These are phyloP conservation scores for Eucalyptus pumila DNA, from an alignment of 345 rosid species.

Conservation along the genomic window DNA sequence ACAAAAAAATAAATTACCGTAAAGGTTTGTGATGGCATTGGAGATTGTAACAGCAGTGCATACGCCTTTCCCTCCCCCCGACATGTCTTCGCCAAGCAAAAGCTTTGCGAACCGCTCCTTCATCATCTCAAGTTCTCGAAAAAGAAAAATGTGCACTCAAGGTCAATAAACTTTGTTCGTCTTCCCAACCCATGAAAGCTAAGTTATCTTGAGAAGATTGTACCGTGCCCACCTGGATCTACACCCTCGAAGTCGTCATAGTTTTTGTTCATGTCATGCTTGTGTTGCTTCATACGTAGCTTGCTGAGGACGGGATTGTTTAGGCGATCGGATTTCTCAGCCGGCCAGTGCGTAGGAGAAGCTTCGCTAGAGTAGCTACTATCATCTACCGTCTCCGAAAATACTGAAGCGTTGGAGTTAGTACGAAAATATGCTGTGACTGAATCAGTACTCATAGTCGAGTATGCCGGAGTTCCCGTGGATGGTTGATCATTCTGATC, in stretches of 20 bases:
- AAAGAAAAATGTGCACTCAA: not conserved
- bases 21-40: slow-evolving; percentile 86
- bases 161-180: not conserved
- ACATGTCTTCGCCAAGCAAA: slow-evolving; percentile 95
- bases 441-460: slow-evolving; percentile 43
- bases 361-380: slow-evolving; percentile 40
- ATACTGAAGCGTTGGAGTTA: slow-evolving; percentile 49
- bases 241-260: slow-evolving; percentile 27
- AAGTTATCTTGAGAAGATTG: not conserved
- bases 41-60: slow-evolving; percentile 86
- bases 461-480: slow-evolving; percentile 41
- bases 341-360: slow-evolving; percentile 49
- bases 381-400: slow-evolving; percentile 47
- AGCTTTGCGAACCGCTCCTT: slow-evolving; percentile 89
- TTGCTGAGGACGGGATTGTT: slow-evolving; percentile 6
- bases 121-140: slow-evolving; percentile 72
- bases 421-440: slow-evolving; percentile 28
- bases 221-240: slow-evolving; percentile 32
- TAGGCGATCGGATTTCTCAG: slow-evolving; percentile 3
- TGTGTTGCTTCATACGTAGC: slow-evolving; percentile 16
- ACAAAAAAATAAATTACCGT: slow-evolving; percentile 34
- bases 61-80: slow-evolving; percentile 93
- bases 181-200: not conserved
- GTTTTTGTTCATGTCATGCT: slow-evolving; percentile 6
- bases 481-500: slow-evolving; percentile 40